Evolutionary conservation across 139 green algal species (phyloP).

Genomic region (Chlorella sp.): DNA sequence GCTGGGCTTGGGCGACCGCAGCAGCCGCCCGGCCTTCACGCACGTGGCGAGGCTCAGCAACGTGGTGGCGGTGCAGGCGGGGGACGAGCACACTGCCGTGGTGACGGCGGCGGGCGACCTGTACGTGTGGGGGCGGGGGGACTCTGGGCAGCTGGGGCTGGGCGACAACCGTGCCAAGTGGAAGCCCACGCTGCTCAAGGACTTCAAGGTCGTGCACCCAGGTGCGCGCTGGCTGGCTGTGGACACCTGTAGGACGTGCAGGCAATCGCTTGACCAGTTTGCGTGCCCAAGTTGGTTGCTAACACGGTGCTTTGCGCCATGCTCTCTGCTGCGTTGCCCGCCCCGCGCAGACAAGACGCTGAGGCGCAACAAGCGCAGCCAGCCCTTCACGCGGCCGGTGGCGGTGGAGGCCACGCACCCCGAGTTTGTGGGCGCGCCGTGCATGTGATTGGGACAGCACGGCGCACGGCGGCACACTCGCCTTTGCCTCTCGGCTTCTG

Average conservation of each 20-base stretch:
- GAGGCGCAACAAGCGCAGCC: conserved; percentile 49
- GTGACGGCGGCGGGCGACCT: conserved; percentile 46
- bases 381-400: conserved; percentile 23
- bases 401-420: not conserved
- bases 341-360: conserved; percentile 54
- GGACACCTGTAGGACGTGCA: no score
- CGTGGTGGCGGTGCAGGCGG: conserved; percentile 50
- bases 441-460: no score
- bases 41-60: conserved; percentile 16
- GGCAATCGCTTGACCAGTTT: no score
- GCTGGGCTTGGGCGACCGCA: conserved; percentile 58
- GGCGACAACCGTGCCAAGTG: conserved; percentile 51
- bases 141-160: conserved; percentile 75
- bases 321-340: no score
- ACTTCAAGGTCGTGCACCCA: conserved; percentile 60
- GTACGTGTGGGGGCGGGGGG: conserved; percentile 72
- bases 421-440: not conserved
- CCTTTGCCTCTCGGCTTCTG: no score
- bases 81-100: conserved; percentile 63
- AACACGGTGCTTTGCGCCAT: no score
- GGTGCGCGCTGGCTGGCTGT: no score
- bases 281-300: no score
- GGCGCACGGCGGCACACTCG: no score
- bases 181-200: conserved; percentile 39
- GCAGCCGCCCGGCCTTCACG: conserved; percentile 31